phyloP scores from a whole-genome alignment of 805 yeast genomes.

The Nakazawaea wyomingensis region DNA sequence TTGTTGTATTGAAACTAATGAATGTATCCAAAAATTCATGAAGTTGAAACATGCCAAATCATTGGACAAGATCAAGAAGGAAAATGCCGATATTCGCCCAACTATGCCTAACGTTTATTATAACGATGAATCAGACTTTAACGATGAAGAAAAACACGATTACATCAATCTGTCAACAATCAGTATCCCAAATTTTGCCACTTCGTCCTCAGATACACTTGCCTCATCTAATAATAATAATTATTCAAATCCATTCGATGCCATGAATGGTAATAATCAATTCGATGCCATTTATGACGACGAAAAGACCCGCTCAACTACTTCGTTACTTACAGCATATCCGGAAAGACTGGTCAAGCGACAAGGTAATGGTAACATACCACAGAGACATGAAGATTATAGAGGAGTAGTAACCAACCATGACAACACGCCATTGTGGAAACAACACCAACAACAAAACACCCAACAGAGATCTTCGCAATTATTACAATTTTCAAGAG shows the following conservation, averaged over 20 bases:
- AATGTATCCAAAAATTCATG: conserved; percentile 49
- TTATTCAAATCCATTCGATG: too few relatives aligned
- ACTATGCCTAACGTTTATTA: conserved; percentile 1
- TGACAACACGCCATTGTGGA: background rate
- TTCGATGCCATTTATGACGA: too few relatives aligned
- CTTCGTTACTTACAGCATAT: background rate
- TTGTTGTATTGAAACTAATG: conserved; percentile 56
- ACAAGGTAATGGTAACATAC: too few relatives aligned
- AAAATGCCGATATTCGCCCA: conserved; percentile 5
- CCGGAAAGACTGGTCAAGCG: background rate
- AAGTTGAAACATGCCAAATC: conserved; percentile 28
- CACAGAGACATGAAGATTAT: too few relatives aligned
- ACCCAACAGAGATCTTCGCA: background rate
- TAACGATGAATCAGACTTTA: background rate
- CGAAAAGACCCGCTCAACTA: too few relatives aligned
- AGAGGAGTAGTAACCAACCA: too few relatives aligned
- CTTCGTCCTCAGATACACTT: too few relatives aligned
- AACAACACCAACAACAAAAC: background rate
- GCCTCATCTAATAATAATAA: too few relatives aligned
- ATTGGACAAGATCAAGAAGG: conserved; percentile 7
- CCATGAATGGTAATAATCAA: background rate
- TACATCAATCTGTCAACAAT: background rate
- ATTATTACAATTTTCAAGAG: background rate
- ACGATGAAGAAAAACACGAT: conserved; percentile 1
- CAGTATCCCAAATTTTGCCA: background rate